phyloP scores from a whole-genome alignment of 2,329 filamentous ascomycete genomes.

The Zasmidium angulare region DNA sequence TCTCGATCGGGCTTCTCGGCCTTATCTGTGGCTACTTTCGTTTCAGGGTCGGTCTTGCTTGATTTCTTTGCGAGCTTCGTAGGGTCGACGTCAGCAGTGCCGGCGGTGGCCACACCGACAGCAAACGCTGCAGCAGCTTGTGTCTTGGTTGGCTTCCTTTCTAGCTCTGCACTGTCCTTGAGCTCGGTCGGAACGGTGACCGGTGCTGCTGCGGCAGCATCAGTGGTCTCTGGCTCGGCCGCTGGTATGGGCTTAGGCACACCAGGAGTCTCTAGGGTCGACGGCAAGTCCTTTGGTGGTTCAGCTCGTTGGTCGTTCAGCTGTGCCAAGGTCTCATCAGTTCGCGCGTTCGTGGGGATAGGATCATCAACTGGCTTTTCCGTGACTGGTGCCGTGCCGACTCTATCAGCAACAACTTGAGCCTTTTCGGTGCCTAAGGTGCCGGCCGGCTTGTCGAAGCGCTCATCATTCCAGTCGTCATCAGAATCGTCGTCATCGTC shows the following conservation, averaged over 20 bases:
- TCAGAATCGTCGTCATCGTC: slow-evolving; percentile 20
- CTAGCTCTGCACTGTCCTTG: not conserved
- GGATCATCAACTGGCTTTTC: slow-evolving; percentile 5
- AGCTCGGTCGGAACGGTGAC: not conserved
- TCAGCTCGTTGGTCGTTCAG: slow-evolving; percentile 16
- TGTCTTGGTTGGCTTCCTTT: slow-evolving; percentile 4
- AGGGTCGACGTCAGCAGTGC: slow-evolving; percentile 1
- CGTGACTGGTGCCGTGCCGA: slow-evolving; percentile 1
- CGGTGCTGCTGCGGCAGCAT: slow-evolving; percentile 10
- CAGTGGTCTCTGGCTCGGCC: slow-evolving; percentile 11
- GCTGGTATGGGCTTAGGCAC: slow-evolving; percentile 10
- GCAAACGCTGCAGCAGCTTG: slow-evolving; percentile 9
- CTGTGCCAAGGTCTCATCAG: slow-evolving; percentile 9
- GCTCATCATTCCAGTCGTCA: slow-evolving; percentile 14
- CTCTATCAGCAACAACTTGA: slow-evolving; percentile 8
- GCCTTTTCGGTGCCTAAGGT: not conserved
- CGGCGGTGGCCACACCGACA: slow-evolving; percentile 1
- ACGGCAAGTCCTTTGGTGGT: slow-evolving; percentile 3
- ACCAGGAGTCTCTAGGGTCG: slow-evolving; percentile 10
- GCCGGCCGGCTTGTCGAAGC: not conserved
- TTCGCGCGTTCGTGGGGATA: slow-evolving; percentile 3
- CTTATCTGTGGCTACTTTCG: slow-evolving; percentile 4
- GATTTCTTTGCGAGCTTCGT: not conserved
- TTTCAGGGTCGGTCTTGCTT: not conserved
- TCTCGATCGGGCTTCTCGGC: slow-evolving; percentile 19